Base-by-base conservation (phyloP, 306 rosid species). In the Abrus pulchellus region DNA sequence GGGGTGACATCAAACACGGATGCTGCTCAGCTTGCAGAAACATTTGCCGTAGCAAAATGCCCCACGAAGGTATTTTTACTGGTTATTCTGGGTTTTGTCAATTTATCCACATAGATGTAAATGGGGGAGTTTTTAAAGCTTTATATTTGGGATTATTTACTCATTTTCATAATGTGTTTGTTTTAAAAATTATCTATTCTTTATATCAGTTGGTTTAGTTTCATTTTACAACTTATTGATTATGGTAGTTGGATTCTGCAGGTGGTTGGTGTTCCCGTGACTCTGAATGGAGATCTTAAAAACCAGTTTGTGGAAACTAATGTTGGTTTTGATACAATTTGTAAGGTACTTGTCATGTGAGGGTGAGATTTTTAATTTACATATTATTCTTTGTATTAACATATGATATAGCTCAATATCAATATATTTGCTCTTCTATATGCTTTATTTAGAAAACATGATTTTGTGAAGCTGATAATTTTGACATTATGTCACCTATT, bases 201-300 rank as follows among this genome's bases (percentile, higher is more conserved):
- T 52, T 48, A 43, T 83, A 13, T 36, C 28, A 5, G 76, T 11
- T 40, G 34, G 53, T 68, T 84, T 55, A 32, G 28, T 64, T 64
- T 68, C 28, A 48, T 1, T 63, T 53, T 65, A 36, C 41, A 45
- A 38, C 60, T 36, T 68, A 14, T 83, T 68, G 80, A 78, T 68
- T 20, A 5, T 48, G 75, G 20, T 70, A 47, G 45, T 66, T 57
- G 48, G 71, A 79, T 48, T 60, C 84, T 85, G 69, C 83, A 95
- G 99, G 98, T 95, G 83, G 97, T 95, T 83, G 99, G 99, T 20
- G 99, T 92, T 83, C 99, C 99, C 28, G 99, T 95, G 72, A 93
- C 99, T 38, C 89, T 93, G 90, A 93, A 95, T 68, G 99, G 99
- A 74, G 99, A 95, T 83, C 97, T 95, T 67, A 95, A 92, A 87